Percentiles rank a stretch among this genome's conserved stretches.
phyloP scores from a whole-genome alignment of 1,284 basidiomycete genomes.

The Trametes versicolor region DNA sequence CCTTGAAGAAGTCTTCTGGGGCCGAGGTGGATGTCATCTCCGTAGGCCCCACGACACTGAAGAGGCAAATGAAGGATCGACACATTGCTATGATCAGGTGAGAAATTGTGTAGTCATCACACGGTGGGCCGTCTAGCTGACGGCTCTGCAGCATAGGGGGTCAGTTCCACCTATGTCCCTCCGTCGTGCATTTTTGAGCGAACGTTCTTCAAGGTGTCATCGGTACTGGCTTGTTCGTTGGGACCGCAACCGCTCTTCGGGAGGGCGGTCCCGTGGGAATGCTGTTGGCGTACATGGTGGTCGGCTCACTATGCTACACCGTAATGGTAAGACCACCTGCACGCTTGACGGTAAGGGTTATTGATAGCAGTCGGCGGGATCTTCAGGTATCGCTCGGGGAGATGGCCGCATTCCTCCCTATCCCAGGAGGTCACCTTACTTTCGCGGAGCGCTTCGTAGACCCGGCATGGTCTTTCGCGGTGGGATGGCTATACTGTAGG shows the following conservation, averaged over 20 bases:
- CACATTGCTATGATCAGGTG: constrained; percentile 44
- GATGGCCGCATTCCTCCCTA: constrained; percentile 49
- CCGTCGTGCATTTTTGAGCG: not conserved
- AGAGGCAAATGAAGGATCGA: constrained; percentile 42
- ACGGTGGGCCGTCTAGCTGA: not conserved
- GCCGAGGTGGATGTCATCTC: constrained; percentile 13
- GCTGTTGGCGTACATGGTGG: constrained; percentile 65
- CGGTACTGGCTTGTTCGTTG: constrained; percentile 77
- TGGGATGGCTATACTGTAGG: constrained; percentile 83
- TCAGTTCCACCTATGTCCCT: constrained; percentile 1
- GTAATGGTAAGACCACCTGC: constrained; percentile 45
- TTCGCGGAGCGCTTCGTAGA: constrained; percentile 85
- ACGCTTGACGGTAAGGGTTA: constrained; percentile 33
- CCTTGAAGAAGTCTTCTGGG: constrained; percentile 2
- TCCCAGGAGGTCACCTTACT: constrained; percentile 78
- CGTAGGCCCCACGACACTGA: constrained; percentile 21
- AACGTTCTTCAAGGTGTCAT: constrained; percentile 69
- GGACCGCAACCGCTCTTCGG: constrained; percentile 63
- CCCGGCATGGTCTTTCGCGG: constrained; percentile 81
- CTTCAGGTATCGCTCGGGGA: constrained; percentile 49
- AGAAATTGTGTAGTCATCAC: constrained; percentile 1
- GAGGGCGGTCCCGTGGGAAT: constrained; percentile 71
- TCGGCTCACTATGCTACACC: constrained; percentile 71
- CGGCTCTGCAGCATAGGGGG: constrained; percentile 47
- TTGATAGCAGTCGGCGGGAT: constrained; percentile 37